Conservation (phyloP, 257 asterid genomes). For the Eustoma russellianum region DNA sequence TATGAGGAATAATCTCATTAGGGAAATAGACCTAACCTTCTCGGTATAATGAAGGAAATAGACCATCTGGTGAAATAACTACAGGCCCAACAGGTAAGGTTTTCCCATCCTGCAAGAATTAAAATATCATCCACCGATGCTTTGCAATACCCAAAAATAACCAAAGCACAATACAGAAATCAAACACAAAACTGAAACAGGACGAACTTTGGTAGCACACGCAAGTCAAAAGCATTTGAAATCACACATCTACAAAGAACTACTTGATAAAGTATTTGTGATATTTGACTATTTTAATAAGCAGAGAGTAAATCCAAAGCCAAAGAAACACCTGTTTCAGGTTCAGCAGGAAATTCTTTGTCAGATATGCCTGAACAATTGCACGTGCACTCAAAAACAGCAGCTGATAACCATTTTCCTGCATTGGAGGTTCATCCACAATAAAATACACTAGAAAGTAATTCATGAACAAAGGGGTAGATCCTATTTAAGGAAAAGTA, state of each 20-base stretch:
- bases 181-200: neutral
- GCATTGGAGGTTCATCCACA: conserved; percentile 6
- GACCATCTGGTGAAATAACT: conserved; percentile 97
- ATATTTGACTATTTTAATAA: neutral
- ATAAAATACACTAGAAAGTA: neutral
- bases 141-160: neutral
- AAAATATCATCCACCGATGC: neutral
- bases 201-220: neutral
- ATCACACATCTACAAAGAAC: neutral
- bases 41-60: conserved; percentile 86
- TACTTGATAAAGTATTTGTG: neutral
- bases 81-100: conserved; percentile 96
- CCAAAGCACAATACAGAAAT: neutral
- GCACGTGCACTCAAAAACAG: conserved; percentile 98
- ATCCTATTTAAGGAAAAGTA: neutral
- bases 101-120: conserved; percentile 75
- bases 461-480: neutral
- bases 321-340: conserved; percentile 72
- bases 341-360: conserved; percentile 80
- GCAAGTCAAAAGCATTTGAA: neutral
- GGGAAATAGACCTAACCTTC: conserved; percentile 49
- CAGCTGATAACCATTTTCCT: conserved; percentile 98
- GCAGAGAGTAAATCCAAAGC: conserved; percentile 1
- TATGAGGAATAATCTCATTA: conserved; percentile 1
- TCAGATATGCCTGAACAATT: conserved; percentile 92